Evolutionary conservation across 2,329 filamentous ascomycete genomes (phyloP).

Genomic region (Acephala macrosclerotiorum): DNA sequence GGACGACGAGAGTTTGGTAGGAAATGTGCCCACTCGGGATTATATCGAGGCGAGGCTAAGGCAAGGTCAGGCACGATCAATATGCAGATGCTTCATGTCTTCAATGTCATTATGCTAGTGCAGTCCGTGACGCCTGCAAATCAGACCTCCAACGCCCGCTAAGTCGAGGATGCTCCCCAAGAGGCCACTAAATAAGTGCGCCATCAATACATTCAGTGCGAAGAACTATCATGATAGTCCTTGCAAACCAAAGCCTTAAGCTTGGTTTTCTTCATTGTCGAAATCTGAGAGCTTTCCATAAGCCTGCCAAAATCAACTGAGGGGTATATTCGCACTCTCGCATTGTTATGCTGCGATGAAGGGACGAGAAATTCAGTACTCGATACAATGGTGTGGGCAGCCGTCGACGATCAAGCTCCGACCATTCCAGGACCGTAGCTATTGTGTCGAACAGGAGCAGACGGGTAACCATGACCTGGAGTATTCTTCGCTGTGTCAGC

Average conservation of each 20-base stretch:
- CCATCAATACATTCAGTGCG: slow-evolving; percentile 27
- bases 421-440: slow-evolving; percentile 67
- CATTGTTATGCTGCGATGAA: not conserved
- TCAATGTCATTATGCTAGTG: slow-evolving; percentile 16
- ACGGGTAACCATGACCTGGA: slow-evolving; percentile 37
- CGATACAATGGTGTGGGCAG: slow-evolving; percentile 9
- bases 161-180: slow-evolving; percentile 11
- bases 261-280: slow-evolving; percentile 10
- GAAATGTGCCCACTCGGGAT: not conserved
- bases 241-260: slow-evolving; percentile 17
- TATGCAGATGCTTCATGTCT: not conserved
- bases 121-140: slow-evolving; percentile 1
- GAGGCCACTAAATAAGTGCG: slow-evolving; percentile 18
- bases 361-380: not conserved
- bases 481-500: slow-evolving; percentile 41
- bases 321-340: slow-evolving; percentile 12
- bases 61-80: not conserved
- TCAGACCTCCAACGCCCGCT: slow-evolving; percentile 21
- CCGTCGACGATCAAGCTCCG: slow-evolving; percentile 51
- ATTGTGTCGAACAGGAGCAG: slow-evolving; percentile 39
- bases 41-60: not conserved
- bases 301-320: slow-evolving; percentile 13
- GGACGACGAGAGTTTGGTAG: not conserved
- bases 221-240: slow-evolving; percentile 2
- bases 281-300: slow-evolving; percentile 15